Base-by-base conservation (phyloP, 2,329 filamentous ascomycete species). In the Neopestalotiopsis clavispora region DNA sequence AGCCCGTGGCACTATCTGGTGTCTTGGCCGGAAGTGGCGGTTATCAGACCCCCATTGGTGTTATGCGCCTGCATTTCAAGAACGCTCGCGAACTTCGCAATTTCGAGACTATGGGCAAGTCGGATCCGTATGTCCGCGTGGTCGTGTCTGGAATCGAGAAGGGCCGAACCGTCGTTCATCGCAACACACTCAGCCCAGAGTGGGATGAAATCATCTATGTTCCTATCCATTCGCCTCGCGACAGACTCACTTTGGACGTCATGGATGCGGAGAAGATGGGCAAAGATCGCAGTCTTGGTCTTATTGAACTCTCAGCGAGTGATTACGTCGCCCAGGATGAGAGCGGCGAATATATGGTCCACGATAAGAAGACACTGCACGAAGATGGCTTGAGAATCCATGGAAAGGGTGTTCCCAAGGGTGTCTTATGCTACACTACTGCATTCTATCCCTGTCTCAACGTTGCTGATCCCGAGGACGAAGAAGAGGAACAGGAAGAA, bases 161-260 rank as follows among this genome's bases (percentile, higher is more conserved):
- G 80, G 94, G 89, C 10, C 90, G 95, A 69, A 98, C 96, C 2
- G 96, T 99, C 65, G 98, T 95, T 0, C 97, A 96, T 85, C 91
- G 94, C 78, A 99, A 97, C 82, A 97, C 98, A 71, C 89, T 99
- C 69, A 94, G 97, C 78, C 96, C 96, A 1, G 92, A 96, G 66
- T 99, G 93, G 91, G 94, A 99, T 76, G 96, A 99, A 81, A 91
- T 99, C 30, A 88, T 98, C 28, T 99, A 99, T 77, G 87, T 99
- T 0, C 95, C 97, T 1, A 88, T 99, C 68, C 95, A 98, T 79
- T 94, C 91, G 6, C 76, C 88, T 14, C 91, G 94, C 40, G 96
- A 99, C 79, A 94, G 92, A 76, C 84, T 99, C 38, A 90, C 91
- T 1, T 83, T 99, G 20, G 96, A 99, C 80, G 94, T 98, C 72